Base-by-base conservation (phyloP, 1,284 basidiomycete genomes). In the Heterobasidion occidentale region DNA sequence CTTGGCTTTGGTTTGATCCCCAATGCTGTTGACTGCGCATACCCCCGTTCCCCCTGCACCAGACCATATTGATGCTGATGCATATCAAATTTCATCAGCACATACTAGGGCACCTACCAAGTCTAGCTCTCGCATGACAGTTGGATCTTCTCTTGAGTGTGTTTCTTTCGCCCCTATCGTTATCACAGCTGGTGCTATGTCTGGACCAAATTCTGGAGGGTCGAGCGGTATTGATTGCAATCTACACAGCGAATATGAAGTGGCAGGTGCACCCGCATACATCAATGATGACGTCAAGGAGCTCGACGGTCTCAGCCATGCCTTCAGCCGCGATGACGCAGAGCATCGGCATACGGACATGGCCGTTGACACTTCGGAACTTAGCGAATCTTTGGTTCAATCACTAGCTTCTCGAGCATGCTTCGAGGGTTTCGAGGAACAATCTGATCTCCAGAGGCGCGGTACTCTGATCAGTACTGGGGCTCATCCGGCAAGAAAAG, bases 401-500 rank as follows among this genome's bases (percentile, higher is more conserved):
- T n/a, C 38, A n/a, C 9, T 6, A 42, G 11, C 38, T 12, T n/a
- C 38, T 42, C 38, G n/a, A 42, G 38, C 38, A n/a, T n/a, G 38
- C n/a, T 12, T n/a, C n/a, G 6, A 3, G 11, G 12, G 8, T 42
- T 11, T 11, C 2, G 52, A 11, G 9, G 55, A 47, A 52, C 45
- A n/a, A 17, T 19, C n/a, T 36, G 38, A 61, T 7, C 69, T 81
- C 55, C 70, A 68, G 54, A 71, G 80, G 35, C 77, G 78, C 55
- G 77, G 78, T 17, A 84, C 81, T 19, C 68, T 85, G 52, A 68
- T 83, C 56, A 78, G 73, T 61, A 66, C 76, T 51, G 74, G 75
- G 33, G 74, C 70, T 19, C 70, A 76, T 9, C 74, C 79, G 17
- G 70, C 71, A 38, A 71, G 74, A 59, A 81, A 75, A 54, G 72